A percentile compares a stretch with the other conserved stretches of the same genome.
Conservation (phyloP, 805 yeast genomes). For the Wickerhamiella australiensis region DNA sequence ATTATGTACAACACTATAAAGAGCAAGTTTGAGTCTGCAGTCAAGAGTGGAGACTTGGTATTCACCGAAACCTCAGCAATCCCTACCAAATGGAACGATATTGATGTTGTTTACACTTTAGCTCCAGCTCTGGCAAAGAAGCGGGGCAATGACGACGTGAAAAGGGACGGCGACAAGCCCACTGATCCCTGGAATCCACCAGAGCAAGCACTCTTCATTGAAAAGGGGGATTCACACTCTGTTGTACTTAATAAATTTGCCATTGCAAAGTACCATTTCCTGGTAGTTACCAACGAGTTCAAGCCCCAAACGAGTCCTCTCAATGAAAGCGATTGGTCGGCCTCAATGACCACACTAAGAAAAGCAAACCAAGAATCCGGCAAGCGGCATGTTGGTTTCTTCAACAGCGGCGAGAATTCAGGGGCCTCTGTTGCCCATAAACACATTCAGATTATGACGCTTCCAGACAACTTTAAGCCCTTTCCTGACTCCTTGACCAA, state of each 20-base stretch:
- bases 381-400: slow-evolving; percentile 62
- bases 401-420: slow-evolving; percentile 73
- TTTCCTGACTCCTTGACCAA: slow-evolving; percentile 43
- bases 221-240: slow-evolving; percentile 41
- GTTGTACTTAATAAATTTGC: slow-evolving; percentile 81
- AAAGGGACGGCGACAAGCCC: slow-evolving; percentile 10
- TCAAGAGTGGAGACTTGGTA: slow-evolving; percentile 35
- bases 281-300: slow-evolving; percentile 66
- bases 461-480: slow-evolving; percentile 47
- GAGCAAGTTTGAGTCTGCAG: slow-evolving; percentile 37
- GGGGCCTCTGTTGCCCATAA: slow-evolving; percentile 96
- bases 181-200: slow-evolving; percentile 66
- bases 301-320: slow-evolving; percentile 62
- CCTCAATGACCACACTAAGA: slow-evolving; percentile 44
- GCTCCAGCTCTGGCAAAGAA: slow-evolving; percentile 31
- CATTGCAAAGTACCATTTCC: slow-evolving; percentile 62
- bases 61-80: slow-evolving; percentile 38
- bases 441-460: slow-evolving; percentile 73
- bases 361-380: slow-evolving; percentile 36
- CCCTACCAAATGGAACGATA: slow-evolving; percentile 27
- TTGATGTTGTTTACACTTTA: slow-evolving; percentile 26
- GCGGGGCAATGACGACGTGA: slow-evolving; percentile 19
- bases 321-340: slow-evolving; percentile 53
- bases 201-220: slow-evolving; percentile 59
- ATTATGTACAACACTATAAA: slow-evolving; percentile 20